phyloP scores from a whole-genome alignment of 2,329 filamentous ascomycete species.

The Aspergillus jensenii region DNA sequence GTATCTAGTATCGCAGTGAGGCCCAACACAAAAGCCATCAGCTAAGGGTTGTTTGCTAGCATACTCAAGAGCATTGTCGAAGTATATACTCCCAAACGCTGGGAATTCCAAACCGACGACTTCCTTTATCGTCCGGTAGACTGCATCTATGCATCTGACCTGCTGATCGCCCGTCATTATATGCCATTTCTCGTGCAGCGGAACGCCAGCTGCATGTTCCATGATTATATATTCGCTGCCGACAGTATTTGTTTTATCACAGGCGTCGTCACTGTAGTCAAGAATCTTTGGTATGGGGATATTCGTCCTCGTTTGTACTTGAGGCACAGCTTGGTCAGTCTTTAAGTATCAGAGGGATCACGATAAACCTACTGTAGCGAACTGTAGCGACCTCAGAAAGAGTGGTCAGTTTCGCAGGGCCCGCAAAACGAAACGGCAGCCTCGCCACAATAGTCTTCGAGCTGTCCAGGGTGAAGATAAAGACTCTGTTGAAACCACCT shows the following conservation, averaged over 20 bases:
- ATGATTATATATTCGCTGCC: constrained; percentile 44
- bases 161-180: constrained; percentile 30
- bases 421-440: constrained; percentile 42
- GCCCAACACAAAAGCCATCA: constrained; percentile 31
- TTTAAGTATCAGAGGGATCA: not conserved
- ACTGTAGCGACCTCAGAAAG: constrained; percentile 50
- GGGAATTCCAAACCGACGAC: constrained; percentile 28
- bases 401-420: constrained; percentile 37
- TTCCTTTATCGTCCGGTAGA: constrained; percentile 10
- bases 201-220: constrained; percentile 36
- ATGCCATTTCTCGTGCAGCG: constrained; percentile 32
- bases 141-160: constrained; percentile 22
- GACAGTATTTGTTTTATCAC: constrained; percentile 26
- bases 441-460: constrained; percentile 39
- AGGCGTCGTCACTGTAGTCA: constrained; percentile 42
- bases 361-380: constrained; percentile 35
- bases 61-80: constrained; percentile 21
- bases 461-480: constrained; percentile 44
- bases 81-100: constrained; percentile 40
- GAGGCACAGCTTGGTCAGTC: constrained; percentile 8
- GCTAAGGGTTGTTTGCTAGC: constrained; percentile 19
- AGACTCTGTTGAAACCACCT: constrained; percentile 47
- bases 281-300: constrained; percentile 46
- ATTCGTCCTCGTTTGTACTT: constrained; percentile 38
- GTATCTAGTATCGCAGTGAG: constrained; percentile 30